phyloP scores from a whole-genome alignment of 768 basidiomycete genomes.

The Naganishia friedmannii region DNA sequence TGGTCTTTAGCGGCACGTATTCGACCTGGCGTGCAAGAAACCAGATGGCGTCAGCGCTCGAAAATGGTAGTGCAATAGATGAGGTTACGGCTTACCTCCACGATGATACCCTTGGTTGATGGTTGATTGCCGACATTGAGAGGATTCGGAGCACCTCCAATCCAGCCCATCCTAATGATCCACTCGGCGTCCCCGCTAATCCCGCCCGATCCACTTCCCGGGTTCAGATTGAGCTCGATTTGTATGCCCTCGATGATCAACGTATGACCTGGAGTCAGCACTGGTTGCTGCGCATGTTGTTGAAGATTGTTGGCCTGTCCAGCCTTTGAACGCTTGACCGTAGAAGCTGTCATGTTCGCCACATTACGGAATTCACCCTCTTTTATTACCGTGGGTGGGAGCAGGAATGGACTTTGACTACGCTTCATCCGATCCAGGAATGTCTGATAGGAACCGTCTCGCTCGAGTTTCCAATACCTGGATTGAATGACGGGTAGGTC shows the following conservation, averaged over 20 bases:
- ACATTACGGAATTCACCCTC: slow-evolving; percentile 21
- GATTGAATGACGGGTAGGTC: slow-evolving; percentile 1
- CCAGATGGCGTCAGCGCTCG: not conserved
- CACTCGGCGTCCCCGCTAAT: slow-evolving; percentile 3
- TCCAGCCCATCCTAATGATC: slow-evolving; percentile 13
- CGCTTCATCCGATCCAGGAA: slow-evolving; percentile 15
- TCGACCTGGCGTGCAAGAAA: slow-evolving; percentile 1
- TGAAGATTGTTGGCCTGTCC: not conserved
- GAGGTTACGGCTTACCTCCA: not conserved
- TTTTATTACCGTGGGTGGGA: not conserved
- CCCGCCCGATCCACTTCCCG: slow-evolving; percentile 8
- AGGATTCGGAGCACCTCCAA: slow-evolving; percentile 10
- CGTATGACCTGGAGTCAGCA: slow-evolving; percentile 7
- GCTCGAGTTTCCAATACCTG: slow-evolving; percentile 5
- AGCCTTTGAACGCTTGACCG: not conserved
- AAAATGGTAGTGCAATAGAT: not conserved
- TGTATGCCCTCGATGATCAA: slow-evolving; percentile 16
- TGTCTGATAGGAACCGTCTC: slow-evolving; percentile 9
- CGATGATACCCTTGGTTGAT: slow-evolving; percentile 9
- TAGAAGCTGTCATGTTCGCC: slow-evolving; percentile 19
- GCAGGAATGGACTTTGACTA: slow-evolving; percentile 13
- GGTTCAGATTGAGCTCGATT: slow-evolving; percentile 18
- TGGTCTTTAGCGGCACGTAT: slow-evolving; percentile 4
- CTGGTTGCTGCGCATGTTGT: slow-evolving; percentile 1
- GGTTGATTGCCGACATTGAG: not conserved